phyloP scores from a whole-genome alignment of 257 asterid species.

The Craterostigma plantagineum region DNA sequence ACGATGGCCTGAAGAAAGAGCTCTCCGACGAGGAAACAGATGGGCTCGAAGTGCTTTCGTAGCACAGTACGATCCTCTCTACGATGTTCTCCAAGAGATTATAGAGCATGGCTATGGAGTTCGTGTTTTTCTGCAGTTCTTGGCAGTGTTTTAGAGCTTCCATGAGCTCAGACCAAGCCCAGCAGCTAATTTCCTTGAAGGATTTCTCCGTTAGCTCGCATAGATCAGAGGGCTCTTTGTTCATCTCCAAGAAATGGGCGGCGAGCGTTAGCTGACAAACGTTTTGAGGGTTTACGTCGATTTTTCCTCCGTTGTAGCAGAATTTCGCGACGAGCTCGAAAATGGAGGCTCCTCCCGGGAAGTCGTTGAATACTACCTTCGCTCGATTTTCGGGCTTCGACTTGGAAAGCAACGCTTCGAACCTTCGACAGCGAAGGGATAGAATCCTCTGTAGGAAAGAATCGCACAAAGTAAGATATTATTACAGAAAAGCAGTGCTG shows the following conservation, averaged over 20 bases:
- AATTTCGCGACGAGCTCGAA: constrained; percentile 64
- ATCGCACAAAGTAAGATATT: too few relatives aligned
- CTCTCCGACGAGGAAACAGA: constrained; percentile 64
- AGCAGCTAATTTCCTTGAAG: constrained; percentile 27
- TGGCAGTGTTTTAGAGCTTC: constrained; percentile 41
- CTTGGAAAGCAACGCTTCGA: constrained; percentile 28
- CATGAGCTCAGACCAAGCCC: constrained; percentile 76
- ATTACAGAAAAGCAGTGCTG: too few relatives aligned
- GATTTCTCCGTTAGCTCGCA: constrained; percentile 35
- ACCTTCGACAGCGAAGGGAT: constrained; percentile 40
- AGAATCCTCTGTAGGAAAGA: constrained; percentile 40
- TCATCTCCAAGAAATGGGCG: constrained; percentile 66
- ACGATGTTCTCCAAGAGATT: constrained; percentile 35
- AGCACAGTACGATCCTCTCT: constrained; percentile 25
- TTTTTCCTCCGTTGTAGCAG: constrained; percentile 41
- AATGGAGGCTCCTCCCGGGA: constrained; percentile 74
- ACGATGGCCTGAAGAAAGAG: constrained; percentile 39
- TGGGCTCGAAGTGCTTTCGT: constrained; percentile 62
- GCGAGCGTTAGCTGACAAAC: constrained; percentile 29
- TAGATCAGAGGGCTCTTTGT: constrained; percentile 21
- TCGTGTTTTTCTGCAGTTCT: constrained; percentile 18
- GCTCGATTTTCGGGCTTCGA: constrained; percentile 16
- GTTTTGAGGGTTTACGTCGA: constrained; percentile 35
- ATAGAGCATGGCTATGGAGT: constrained; percentile 22
- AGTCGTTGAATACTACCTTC: constrained; percentile 64